Evolutionary conservation across 2,329 filamentous ascomycete genomes (phyloP), one percentile per base, ranked within the genome.

Genomic region (Xylariaceae sp.): DNA sequence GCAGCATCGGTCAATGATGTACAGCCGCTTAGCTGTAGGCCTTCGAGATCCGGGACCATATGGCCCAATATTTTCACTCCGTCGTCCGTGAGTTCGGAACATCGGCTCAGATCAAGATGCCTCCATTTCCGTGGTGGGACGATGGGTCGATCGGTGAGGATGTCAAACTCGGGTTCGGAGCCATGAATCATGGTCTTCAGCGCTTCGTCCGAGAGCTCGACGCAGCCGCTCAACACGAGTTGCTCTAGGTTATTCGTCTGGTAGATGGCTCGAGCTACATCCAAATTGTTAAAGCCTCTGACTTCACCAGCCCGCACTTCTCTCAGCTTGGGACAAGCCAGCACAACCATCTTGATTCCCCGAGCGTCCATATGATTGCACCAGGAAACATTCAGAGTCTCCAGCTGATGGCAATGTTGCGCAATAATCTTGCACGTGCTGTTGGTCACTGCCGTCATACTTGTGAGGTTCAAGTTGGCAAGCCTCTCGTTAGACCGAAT

Each of bases 321-420:
- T 34, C 68, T 81, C 35, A 98, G 63, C 33, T 70, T 78, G 0
- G 71, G 67, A 51, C 92, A 96, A 2, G 72, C 72, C 39, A 82
- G 68, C 1, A 95, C 64, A 2, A 98, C 72, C 32, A 73, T 72
- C 43, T 71, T 76, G 34, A 96, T 64, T 4, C 88, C 89, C 10
- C 74, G 67, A 7, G 85, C 82, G 51, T 92, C 82, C 53, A 95
- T 77, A 40, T 87, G 82, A 45, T 79, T 80, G 63, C 92, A 98
- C 87, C 90, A 96, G 0, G 88, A 94, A 14, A 96, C 75, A 50
- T 95, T 93, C 44, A 96, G 71, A 35, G 75, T 71, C 57, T 94
- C 80, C n/a, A 98, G 67, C 31, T 81, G 78, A 2, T 80, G 78
- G 49, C 90, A 96, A 24, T 81, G 80, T 33, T 82, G 70, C 1